These are phyloP conservation scores for Tylopilus sp. DNA, from an alignment of 1,284 basidiomycete genomes.

Conservation along the genomic window DNA sequence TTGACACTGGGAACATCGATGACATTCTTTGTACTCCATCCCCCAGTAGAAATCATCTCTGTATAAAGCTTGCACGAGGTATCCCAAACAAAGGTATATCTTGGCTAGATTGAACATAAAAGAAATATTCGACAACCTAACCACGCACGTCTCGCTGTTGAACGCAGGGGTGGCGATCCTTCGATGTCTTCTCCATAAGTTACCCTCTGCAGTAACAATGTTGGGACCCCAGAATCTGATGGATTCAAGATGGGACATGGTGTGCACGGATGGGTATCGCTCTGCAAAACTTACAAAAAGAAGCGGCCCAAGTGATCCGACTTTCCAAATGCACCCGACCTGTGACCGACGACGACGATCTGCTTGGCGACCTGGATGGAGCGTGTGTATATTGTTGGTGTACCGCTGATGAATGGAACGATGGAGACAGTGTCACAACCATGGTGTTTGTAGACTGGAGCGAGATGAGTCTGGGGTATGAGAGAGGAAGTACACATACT, in stretches of 20 bases:
- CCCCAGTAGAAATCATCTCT: constrained; percentile 43
- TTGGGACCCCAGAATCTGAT: constrained; percentile 47
- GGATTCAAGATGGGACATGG: background rate
- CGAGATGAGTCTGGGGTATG: background rate
- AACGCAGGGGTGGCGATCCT: constrained; percentile 49
- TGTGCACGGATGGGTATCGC: background rate
- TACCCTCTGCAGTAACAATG: constrained; percentile 39
- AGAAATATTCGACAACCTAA: background rate
- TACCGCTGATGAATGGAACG: constrained; percentile 41
- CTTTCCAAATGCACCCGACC: constrained; percentile 41
- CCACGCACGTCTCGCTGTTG: constrained; percentile 41
- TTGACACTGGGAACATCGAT: constrained; percentile 41
- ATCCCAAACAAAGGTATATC: constrained; percentile 44
- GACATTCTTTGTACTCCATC: constrained; percentile 38
- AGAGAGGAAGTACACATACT: constrained; percentile 5
- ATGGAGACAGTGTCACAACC: constrained; percentile 43
- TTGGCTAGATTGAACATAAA: background rate
- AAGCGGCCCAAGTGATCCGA: constrained; percentile 29
- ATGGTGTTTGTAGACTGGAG: constrained; percentile 39
- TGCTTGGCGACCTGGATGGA: constrained; percentile 50
- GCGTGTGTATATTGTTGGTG: constrained; percentile 41
- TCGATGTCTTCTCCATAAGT: constrained; percentile 48
- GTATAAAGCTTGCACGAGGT: constrained; percentile 40
- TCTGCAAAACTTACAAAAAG: constrained; percentile 7
- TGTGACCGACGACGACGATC: constrained; percentile 39